Evolutionary conservation across 768 basidiomycete species (phyloP), one percentile per base, ranked within the genome.

Genomic region (Pisolithus tinctorius): DNA sequence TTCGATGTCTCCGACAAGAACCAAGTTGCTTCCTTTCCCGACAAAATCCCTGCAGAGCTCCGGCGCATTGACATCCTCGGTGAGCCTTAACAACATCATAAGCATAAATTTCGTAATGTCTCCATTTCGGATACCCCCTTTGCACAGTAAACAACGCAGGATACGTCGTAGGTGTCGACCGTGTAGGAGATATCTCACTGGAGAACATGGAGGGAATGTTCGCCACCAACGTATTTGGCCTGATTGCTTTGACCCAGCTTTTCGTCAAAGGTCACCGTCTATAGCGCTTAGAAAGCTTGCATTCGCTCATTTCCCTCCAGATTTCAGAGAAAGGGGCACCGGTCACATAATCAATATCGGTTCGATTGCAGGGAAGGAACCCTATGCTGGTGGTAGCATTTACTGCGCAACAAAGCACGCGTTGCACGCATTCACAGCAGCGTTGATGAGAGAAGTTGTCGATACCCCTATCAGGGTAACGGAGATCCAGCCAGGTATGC

Each of bases 271-370:
- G 86, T 74, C 4, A 36, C 46, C 34, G 3, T 34, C 49, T 45
- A 45, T 16, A 47, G 38, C 14, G 17, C 11, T 9, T 9, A 46
- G 10, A 11, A 16, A 16, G 41, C 47, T 36, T 53, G 8, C 6
- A 38, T 41, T 26, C 49, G 25, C 45, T 58, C 51, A 68, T 49
- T 10, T 41, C 25, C 17, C 29, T 48, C 13, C 59, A 89, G 88
- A 86, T 52, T 91, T 93, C 74, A 91, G 86, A 65, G 76, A 71
- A 49, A 84, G 78, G 63, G 81, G 85, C 60, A 71, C 81, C 4
- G 90, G 92, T 0, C 93, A 94, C 71, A 74, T 99, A 59, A 97
- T 99, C 72, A 95, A 96, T 68, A 74, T 99, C 46, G 94, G 96
- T 7, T 95, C 93, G 10, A 80, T 99, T 52, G 94, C 96, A 11